Evolutionary conservation across 1,139 yeast species (phyloP).

Genomic region (Meyerozyma guilliermondii): DNA sequence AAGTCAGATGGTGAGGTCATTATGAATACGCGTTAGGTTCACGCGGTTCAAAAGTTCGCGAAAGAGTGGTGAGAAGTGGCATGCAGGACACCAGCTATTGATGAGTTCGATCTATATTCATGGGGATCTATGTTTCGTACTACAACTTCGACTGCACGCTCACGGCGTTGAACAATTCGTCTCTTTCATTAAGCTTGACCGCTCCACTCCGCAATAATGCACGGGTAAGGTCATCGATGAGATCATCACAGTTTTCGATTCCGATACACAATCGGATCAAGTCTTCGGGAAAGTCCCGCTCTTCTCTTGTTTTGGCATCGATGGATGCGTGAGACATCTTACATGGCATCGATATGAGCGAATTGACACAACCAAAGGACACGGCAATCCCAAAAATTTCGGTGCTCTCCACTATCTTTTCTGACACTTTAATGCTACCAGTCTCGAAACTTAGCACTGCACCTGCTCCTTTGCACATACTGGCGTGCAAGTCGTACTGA

Average conservation of each 20-base stretch:
- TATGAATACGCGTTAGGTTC: slow-evolving; percentile 10
- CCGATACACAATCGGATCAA: slow-evolving; percentile 85
- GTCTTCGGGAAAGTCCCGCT: slow-evolving; percentile 89
- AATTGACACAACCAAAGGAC: slow-evolving; percentile 91
- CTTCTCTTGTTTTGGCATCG: slow-evolving; percentile 79
- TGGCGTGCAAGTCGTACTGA: slow-evolving; percentile 70
- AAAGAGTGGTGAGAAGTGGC: neutral
- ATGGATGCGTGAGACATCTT: slow-evolving; percentile 96
- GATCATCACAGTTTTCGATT: slow-evolving; percentile 62
- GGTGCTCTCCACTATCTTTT: slow-evolving; percentile 69
- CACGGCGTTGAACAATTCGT: slow-evolving; percentile 42
- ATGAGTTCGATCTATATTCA: neutral
- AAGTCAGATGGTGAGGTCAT: slow-evolving; percentile 18
- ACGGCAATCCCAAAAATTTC: slow-evolving; percentile 86
- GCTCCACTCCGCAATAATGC: slow-evolving; percentile 69
- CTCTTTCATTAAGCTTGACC: slow-evolving; percentile 37
- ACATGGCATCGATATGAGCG: slow-evolving; percentile 88
- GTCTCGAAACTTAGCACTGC: slow-evolving; percentile 89
- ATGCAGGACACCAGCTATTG: neutral
- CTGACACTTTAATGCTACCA: slow-evolving; percentile 62
- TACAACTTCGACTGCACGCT: slow-evolving; percentile 37
- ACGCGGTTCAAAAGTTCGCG: neutral
- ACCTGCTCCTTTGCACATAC: slow-evolving; percentile 81
- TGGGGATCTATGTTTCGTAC: neutral
- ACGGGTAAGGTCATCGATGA: slow-evolving; percentile 66